These are phyloP conservation scores for Irpex rosettiformis DNA, from an alignment of 1,284 basidiomycete genomes.

Conservation along the genomic window DNA sequence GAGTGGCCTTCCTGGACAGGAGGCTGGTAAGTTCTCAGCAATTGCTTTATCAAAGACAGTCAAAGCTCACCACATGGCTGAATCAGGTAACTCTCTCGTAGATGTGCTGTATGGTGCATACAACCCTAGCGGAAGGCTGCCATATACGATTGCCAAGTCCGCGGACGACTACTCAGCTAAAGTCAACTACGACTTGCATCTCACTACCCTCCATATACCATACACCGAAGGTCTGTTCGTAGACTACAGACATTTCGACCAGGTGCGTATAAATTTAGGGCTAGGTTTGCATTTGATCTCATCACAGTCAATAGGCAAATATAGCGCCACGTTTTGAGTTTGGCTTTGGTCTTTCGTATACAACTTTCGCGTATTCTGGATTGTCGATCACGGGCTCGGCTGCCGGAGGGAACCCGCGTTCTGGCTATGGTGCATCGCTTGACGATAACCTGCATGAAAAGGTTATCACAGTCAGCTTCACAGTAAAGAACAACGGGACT, in stretches of 20 bases:
- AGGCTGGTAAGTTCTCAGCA: conserved; percentile 43
- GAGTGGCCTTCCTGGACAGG: conserved; percentile 71
- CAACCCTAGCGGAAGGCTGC: conserved; percentile 61
- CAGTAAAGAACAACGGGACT: conserved; percentile 42
- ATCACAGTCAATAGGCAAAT: conserved; percentile 32
- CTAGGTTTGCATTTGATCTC: not conserved
- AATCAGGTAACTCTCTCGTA: conserved; percentile 56
- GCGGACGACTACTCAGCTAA: conserved; percentile 43
- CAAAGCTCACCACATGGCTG: not conserved
- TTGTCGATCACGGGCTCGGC: conserved; percentile 40
- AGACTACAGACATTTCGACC: conserved; percentile 66
- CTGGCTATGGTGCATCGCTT: conserved; percentile 42
- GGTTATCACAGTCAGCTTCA: conserved; percentile 43
- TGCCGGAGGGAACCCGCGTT: conserved; percentile 35
- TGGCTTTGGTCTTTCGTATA: conserved; percentile 50
- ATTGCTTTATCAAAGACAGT: not conserved
- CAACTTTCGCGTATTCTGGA: conserved; percentile 47
- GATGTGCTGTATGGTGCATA: conserved; percentile 62
- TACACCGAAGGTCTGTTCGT: conserved; percentile 58
- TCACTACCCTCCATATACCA: conserved; percentile 34
- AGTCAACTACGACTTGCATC: conserved; percentile 29
- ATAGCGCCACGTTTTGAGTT: conserved; percentile 65
- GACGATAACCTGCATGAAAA: conserved; percentile 45
- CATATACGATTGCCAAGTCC: conserved; percentile 40
- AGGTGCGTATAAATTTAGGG: conserved; percentile 22